Evolutionary conservation across 345 rosid genomes (phyloP).

Genomic region (Ceriops decandra): DNA sequence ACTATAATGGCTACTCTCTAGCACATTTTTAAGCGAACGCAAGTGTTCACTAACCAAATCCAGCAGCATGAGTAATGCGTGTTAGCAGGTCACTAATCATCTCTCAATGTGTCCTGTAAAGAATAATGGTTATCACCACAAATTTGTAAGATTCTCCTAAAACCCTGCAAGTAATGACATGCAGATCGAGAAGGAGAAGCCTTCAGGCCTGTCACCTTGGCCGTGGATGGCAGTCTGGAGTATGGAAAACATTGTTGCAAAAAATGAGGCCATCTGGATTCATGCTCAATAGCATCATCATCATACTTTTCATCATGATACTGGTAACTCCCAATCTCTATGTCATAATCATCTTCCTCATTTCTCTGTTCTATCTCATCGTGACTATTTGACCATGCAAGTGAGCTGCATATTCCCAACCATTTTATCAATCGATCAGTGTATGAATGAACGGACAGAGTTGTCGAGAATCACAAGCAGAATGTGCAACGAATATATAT

Average conservation of each 20-base stretch:
- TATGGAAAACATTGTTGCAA: conserved; percentile 39
- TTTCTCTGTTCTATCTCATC: conserved; percentile 14
- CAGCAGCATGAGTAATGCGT: not conserved
- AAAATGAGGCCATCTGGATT: conserved; percentile 19
- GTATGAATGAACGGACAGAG: not conserved
- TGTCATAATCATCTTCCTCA: conserved; percentile 15
- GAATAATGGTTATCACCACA: conserved; percentile 30
- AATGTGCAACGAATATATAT: too few species aligned
- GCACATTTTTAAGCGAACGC: not conserved
- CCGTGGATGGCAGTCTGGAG: conserved; percentile 30
- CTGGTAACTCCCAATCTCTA: conserved; percentile 24
- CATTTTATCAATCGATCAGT: not conserved
- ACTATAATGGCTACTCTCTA: too few species aligned
- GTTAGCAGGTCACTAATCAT: conserved; percentile 7
- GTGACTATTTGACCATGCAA: conserved; percentile 17
- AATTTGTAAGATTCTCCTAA: conserved; percentile 41
- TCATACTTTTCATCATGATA: conserved; percentile 4
- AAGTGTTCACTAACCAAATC: not conserved
- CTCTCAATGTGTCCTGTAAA: conserved; percentile 18
- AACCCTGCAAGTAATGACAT: conserved; percentile 25
- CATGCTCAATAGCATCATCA: conserved; percentile 1
- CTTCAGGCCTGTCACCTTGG: conserved; percentile 19
- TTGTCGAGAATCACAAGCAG: not conserved
- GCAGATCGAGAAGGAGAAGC: conserved; percentile 24
- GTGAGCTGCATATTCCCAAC: conserved; percentile 25